Evolutionary conservation across 2,329 filamentous ascomycete genomes (phyloP).

Genomic region (Aspergillus neoniger): DNA sequence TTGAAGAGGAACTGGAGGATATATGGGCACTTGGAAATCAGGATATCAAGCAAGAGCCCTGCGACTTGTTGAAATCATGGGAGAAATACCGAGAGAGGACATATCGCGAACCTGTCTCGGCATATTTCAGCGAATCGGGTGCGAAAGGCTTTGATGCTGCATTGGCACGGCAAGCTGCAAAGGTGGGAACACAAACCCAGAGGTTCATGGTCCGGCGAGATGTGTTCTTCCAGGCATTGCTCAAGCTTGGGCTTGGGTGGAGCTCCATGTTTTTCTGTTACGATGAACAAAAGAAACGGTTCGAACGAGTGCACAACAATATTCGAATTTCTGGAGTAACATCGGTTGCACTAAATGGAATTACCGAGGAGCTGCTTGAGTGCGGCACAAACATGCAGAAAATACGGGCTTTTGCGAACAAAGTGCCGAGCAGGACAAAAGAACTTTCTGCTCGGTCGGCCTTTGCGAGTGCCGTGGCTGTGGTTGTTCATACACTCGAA

Average conservation of each 20-base stretch:
- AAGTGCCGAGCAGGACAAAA: slow-evolving; percentile 27
- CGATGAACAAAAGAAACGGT: slow-evolving; percentile 36
- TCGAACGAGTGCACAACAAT: slow-evolving; percentile 45
- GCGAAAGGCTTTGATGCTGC: slow-evolving; percentile 43
- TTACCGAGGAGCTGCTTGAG: slow-evolving; percentile 34
- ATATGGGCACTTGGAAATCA: slow-evolving; percentile 40
- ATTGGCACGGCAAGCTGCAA: slow-evolving; percentile 30
- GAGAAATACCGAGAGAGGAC: slow-evolving; percentile 40
- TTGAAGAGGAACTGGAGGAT: slow-evolving; percentile 25
- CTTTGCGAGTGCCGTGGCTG: slow-evolving; percentile 35
- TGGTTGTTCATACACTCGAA: slow-evolving; percentile 42
- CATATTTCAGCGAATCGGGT: slow-evolving; percentile 48
- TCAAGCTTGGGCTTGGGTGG: slow-evolving; percentile 48
- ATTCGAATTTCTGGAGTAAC: slow-evolving; percentile 55
- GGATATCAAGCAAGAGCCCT: slow-evolving; percentile 13
- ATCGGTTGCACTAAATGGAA: slow-evolving; percentile 39
- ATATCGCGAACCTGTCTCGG: slow-evolving; percentile 37
- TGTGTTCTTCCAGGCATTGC: slow-evolving; percentile 43
- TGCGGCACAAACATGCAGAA: slow-evolving; percentile 42
- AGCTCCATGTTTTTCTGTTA: slow-evolving; percentile 47
- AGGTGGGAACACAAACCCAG: slow-evolving; percentile 23
- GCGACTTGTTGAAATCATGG: slow-evolving; percentile 40
- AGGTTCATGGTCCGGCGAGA: slow-evolving; percentile 39
- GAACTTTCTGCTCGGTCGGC: slow-evolving; percentile 37
- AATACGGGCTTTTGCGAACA: slow-evolving; percentile 38